These are phyloP conservation scores for Aureobasidium musti DNA, from an alignment of 2,329 filamentous ascomycete genomes.

Conservation along the genomic window DNA sequence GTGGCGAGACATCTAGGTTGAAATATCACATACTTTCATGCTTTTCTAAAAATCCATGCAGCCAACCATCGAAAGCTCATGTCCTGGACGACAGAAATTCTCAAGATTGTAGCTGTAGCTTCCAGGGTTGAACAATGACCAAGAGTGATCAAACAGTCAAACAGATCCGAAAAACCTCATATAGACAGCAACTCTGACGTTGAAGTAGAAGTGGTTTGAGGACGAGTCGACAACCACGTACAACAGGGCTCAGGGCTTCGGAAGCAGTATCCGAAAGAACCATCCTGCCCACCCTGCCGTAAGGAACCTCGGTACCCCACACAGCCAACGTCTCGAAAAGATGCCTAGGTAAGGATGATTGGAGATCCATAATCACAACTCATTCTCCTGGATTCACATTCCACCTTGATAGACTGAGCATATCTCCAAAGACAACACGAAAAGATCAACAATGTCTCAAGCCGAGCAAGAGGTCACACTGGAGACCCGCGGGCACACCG, in stretches of 20 bases:
- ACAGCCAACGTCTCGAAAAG: slow-evolving; percentile 3
- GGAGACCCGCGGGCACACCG: slow-evolving; percentile 68
- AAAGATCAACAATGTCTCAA: slow-evolving; percentile 18
- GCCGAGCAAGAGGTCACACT: slow-evolving; percentile 56
- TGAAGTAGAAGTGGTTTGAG: too few relatives aligned
- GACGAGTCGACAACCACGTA: not conserved
- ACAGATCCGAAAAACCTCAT: too few relatives aligned
- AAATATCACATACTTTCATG: too few relatives aligned
- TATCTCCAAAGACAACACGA: not conserved
- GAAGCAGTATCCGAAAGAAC: not conserved
- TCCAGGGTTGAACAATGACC: too few relatives aligned
- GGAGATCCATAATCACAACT: not conserved
- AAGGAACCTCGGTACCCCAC: slow-evolving; percentile 21
- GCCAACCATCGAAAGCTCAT: too few relatives aligned
- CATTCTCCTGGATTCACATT: not conserved
- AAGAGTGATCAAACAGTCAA: too few relatives aligned
- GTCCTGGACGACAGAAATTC: too few relatives aligned
- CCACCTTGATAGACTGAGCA: not conserved
- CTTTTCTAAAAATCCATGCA: too few relatives aligned
- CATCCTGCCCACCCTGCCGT: not conserved
- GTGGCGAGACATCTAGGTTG: too few relatives aligned
- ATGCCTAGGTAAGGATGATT: slow-evolving; percentile 5
- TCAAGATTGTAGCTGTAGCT: too few relatives aligned
- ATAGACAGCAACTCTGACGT: too few relatives aligned
- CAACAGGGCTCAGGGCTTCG: not conserved